Evolutionary conservation across 345 rosid species (phyloP).

Genomic region (Ailanthus altissimus): DNA sequence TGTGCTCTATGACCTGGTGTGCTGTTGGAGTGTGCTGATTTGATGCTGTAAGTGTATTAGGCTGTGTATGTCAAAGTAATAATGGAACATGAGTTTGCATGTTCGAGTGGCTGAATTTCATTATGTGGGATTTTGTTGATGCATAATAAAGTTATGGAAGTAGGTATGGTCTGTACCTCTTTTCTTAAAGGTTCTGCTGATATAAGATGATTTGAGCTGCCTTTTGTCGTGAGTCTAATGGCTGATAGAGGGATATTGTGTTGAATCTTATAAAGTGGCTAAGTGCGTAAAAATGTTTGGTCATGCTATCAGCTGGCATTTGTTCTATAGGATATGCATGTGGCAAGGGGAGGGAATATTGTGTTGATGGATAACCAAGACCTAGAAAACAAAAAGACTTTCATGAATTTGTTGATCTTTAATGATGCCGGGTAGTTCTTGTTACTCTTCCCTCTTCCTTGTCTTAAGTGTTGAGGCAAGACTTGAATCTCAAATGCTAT

Average conservation of each 20-base stretch:
- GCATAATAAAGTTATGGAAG: not conserved
- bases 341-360: not conserved
- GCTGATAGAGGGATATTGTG: not conserved
- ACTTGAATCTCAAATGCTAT: not conserved
- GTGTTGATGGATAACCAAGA: too few species aligned
- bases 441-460: not conserved
- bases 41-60: not conserved
- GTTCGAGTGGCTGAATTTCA: not conserved
- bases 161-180: not conserved
- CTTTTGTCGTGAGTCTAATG: not conserved
- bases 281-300: not conserved
- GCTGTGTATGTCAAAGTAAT: not conserved
- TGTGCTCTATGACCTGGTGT: not conserved
- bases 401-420: not conserved
- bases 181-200: not conserved
- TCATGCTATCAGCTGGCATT: not conserved
- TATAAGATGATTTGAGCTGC: not conserved
- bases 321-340: not conserved
- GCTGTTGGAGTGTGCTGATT: not conserved
- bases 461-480: not conserved
- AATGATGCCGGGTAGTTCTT: not conserved
- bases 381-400: not conserved
- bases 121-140: not conserved
- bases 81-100: not conserved
- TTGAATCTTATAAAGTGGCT: not conserved